A percentile compares a stretch with the other conserved stretches of the same genome.
These are phyloP conservation scores for Pontederia paniculata DNA, from an alignment of 176 grass and related monocot species.

Conservation along the genomic window DNA sequence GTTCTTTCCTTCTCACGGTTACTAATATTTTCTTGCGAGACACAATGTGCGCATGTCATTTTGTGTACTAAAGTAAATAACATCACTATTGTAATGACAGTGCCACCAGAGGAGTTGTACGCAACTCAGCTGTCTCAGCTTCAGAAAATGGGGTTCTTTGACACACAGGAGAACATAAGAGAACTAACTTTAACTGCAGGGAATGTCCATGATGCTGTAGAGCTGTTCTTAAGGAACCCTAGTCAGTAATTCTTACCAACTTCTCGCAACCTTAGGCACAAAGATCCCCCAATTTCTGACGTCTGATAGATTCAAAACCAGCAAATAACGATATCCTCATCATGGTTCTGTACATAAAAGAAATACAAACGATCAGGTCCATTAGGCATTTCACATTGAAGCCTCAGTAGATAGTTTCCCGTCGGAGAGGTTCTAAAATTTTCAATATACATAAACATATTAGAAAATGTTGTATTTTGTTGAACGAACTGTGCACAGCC, in stretches of 20 bases:
- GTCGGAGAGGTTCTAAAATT: slow-evolving; percentile 13
- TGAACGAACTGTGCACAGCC: slow-evolving; percentile 6
- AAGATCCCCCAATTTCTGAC: slow-evolving; percentile 20
- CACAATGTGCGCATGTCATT: not conserved
- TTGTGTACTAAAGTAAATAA: not conserved
- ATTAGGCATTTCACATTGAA: slow-evolving; percentile 23
- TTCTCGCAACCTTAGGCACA: not conserved
- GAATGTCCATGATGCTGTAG: slow-evolving; percentile 84
- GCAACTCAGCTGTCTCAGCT: slow-evolving; percentile 85
- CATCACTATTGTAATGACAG: slow-evolving; percentile 27
- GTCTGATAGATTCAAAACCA: slow-evolving; percentile 6
- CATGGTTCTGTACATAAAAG: too few species aligned
- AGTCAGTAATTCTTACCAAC: slow-evolving; percentile 32
- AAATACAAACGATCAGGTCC: slow-evolving; percentile 14
- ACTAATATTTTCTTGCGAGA: not conserved
- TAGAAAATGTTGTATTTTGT: not conserved
- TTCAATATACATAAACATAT: slow-evolving; percentile 25
- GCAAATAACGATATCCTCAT: not conserved
- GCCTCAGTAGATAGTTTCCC: slow-evolving; percentile 10
- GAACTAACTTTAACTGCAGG: slow-evolving; percentile 65
- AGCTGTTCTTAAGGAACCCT: slow-evolving; percentile 70
- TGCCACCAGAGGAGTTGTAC: slow-evolving; percentile 72
- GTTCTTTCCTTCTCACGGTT: slow-evolving; percentile 8
- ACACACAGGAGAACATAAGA: slow-evolving; percentile 70
- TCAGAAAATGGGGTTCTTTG: slow-evolving; percentile 90